Base-by-base conservation (phyloP, 176 grass and related monocot species). In the Aegilops umbellulata region DNA sequence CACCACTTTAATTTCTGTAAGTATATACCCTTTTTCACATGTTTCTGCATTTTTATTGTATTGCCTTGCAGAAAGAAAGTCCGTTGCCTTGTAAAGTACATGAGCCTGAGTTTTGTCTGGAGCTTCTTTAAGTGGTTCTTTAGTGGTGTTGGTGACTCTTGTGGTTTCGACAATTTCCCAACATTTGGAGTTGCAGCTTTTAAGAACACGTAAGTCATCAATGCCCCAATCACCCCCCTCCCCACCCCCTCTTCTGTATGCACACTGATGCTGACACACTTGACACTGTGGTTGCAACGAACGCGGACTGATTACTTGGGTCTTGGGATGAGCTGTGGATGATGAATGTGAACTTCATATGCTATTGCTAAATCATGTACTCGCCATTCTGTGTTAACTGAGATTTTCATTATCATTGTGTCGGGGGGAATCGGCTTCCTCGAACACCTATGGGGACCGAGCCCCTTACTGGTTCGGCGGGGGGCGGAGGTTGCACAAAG, bases 51-150 rank as follows among this genome's bases (percentile, higher is more conserved):
- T 74, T 39, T 67, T 76, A 38, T 77, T 82, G 39, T 66, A 17
- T 67, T 82, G 31, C 82, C 82, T 86, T 82, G 14, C 72, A 90
- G 88, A 76, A 72, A 82, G 65, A 86, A 90, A 76, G 83, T 86
- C 13, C 65, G 82, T 76, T 90, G 88, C 38, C 79, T 90, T 71
- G 88, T 86, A 51, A 90, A 90, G 79, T 82, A 78, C 39, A 86
- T 86, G 83, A 12, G 79, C 46, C 73, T 90, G 55, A 90, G 88
- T 90, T 82, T 90, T 86, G 64, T 5, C 29, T 90, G 88, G 88
- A 82, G 88, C 38, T 90, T 78, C 63, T 90, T 90, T 86, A 86
- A 90, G 15, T 90, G 88, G 88, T 90, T 90, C 73, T 90, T 86
- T 53, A 86, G 88, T 82, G 88, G 88, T 20, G 73, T 78, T 65